Evolutionary conservation across 176 grass and related monocot species (phyloP).

Genomic region (Musa itinerans): DNA sequence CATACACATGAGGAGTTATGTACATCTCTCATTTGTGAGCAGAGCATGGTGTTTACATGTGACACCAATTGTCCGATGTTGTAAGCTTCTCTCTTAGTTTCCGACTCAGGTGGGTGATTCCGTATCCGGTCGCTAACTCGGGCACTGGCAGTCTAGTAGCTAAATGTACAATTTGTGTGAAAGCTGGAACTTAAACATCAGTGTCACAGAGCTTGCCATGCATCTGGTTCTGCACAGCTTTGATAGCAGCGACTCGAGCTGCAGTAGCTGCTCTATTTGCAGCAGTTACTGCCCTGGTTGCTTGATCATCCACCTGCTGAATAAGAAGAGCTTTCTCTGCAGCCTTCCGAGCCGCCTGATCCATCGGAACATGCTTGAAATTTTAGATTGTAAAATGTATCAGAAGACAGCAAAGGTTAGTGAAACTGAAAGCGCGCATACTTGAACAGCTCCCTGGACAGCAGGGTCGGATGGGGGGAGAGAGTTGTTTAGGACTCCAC

Average conservation of each 20-base stretch:
- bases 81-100: too few relatives aligned
- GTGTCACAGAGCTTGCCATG: slow-evolving; percentile 56
- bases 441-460: slow-evolving; percentile 48
- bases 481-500: slow-evolving; percentile 35
- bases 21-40: too few relatives aligned
- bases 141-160: too few relatives aligned
- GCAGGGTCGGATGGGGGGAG: slow-evolving; percentile 21
- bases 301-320: slow-evolving; percentile 44
- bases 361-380: slow-evolving; percentile 2
- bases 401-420: neutral
- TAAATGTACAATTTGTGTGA: too few relatives aligned
- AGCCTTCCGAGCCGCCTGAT: slow-evolving; percentile 46
- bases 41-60: too few relatives aligned
- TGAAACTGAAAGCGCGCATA: slow-evolving; percentile 8
- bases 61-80: too few relatives aligned
- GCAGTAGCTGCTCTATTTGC: slow-evolving; percentile 58
- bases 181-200: too few relatives aligned
- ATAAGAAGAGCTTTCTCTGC: slow-evolving; percentile 35
- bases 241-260: slow-evolving; percentile 59
- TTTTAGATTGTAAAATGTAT: slow-evolving; percentile 10
- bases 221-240: slow-evolving; percentile 65
- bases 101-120: too few relatives aligned
- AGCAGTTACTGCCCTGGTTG: slow-evolving; percentile 43
- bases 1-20: too few relatives aligned
- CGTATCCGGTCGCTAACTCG: too few relatives aligned